Percentiles rank a stretch among this genome's conserved stretches.
These are phyloP conservation scores for Schwanniomyces occidentalis DNA, from an alignment of 805 yeast genomes.

Conservation along the genomic window DNA sequence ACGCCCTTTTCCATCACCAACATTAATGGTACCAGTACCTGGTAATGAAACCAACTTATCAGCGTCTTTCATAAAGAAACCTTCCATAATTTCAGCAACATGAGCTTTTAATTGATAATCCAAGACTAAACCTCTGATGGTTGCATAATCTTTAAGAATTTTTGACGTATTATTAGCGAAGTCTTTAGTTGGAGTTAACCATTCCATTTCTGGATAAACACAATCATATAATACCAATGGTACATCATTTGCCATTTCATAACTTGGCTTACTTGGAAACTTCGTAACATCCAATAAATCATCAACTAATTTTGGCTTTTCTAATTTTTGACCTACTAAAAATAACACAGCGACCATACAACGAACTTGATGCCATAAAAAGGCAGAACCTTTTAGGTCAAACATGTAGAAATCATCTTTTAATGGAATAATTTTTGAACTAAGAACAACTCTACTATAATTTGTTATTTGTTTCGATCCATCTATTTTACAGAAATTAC, in stretches of 20 bases:
- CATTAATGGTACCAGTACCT: constrained; percentile 44
- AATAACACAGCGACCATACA: constrained; percentile 89
- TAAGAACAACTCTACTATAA: constrained; percentile 61
- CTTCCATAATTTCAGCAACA: constrained; percentile 51
- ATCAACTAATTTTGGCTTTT: constrained; percentile 55
- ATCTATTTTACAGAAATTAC: constrained; percentile 93
- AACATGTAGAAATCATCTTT: constrained; percentile 58
- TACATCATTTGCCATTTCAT: constrained; percentile 85
- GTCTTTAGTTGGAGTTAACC: constrained; percentile 48
- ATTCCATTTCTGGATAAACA: constrained; percentile 66
- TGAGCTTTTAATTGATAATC: constrained; percentile 59
- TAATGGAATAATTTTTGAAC: constrained; percentile 47
- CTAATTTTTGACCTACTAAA: constrained; percentile 76
- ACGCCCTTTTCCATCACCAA: constrained; percentile 80
- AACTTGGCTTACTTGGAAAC: constrained; percentile 70
- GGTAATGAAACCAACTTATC: constrained; percentile 10
- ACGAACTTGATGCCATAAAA: constrained; percentile 96
- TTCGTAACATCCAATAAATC: constrained; percentile 58
- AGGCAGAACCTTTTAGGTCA: constrained; percentile 84
- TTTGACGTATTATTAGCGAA: constrained; percentile 27
- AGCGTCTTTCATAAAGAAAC: constrained; percentile 23
- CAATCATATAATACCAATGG: constrained; percentile 90
- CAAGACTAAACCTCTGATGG: constrained; percentile 51
- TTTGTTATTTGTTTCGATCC: constrained; percentile 90
- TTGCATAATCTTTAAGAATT: constrained; percentile 40